phyloP scores from a whole-genome alignment of 208 protist genomes.

The Acanthamoeba lenticulata region DNA sequence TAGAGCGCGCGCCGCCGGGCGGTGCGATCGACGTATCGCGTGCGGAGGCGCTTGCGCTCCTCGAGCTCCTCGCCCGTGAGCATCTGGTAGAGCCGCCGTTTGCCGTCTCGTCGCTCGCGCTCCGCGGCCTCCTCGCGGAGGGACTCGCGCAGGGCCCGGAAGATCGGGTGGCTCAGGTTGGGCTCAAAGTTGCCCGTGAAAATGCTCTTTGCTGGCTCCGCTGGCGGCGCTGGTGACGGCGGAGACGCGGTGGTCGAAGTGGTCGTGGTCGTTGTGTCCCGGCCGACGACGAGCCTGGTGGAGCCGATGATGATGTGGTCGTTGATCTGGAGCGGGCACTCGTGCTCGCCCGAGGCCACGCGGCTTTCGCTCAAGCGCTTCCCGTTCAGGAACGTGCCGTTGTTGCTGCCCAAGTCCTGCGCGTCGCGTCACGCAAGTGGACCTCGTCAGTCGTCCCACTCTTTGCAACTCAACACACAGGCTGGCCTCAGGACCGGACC shows the following conservation, averaged over 20 bases:
- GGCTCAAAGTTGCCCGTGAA: constrained; percentile 49
- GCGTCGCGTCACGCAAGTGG: not conserved
- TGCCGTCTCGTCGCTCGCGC: not conserved
- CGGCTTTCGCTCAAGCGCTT: constrained; percentile 46
- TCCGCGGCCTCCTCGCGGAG: not conserved
- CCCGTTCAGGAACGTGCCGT: constrained; percentile 39
- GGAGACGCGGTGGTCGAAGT: too few species aligned
- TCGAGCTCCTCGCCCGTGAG: constrained; percentile 31
- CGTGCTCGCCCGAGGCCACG: not conserved
- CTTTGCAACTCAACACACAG: too few species aligned
- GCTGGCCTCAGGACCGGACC: too few species aligned
- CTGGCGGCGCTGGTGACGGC: not conserved
- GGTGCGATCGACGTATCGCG: not conserved
- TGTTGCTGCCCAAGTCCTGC: constrained; percentile 36
- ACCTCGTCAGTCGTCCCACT: too few species aligned
- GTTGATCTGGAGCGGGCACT: constrained; percentile 38
- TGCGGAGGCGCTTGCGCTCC: not conserved
- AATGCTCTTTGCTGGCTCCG: not conserved
- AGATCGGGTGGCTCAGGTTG: constrained; percentile 45
- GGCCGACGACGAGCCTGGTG: not conserved
- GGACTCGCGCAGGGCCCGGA: constrained; percentile 1
- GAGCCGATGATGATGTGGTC: constrained; percentile 35
- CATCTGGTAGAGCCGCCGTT: not conserved
- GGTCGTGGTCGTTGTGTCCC: not conserved
- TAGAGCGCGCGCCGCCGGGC: not conserved